Percentiles rank a stretch among this genome's conserved stretches.
Conservation (phyloP, 495 filamentous ascomycete species). For the Poronia punctata region DNA sequence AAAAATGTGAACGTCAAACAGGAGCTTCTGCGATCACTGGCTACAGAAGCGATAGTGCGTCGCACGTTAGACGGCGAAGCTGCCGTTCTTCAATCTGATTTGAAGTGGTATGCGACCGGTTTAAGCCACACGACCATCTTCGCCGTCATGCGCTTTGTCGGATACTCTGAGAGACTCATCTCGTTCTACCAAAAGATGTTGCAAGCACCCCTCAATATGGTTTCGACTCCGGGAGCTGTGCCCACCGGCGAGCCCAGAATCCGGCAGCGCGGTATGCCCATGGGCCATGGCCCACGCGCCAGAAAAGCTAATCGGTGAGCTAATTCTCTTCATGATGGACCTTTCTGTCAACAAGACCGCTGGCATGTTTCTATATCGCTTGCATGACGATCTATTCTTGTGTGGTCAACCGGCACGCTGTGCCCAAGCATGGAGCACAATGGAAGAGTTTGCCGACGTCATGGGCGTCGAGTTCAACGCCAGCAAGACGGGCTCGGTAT, state of each 20-base stretch:
- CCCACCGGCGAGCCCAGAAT: slow-evolving; percentile 24
- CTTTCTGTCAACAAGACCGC: slow-evolving; percentile 56
- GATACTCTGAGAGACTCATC: slow-evolving; percentile 51
- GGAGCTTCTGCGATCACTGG: slow-evolving; percentile 50
- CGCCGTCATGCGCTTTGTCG: slow-evolving; percentile 53
- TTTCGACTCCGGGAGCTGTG: slow-evolving; percentile 41
- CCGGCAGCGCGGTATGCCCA: slow-evolving; percentile 51
- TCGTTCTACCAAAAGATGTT: slow-evolving; percentile 57
- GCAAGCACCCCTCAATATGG: slow-evolving; percentile 53
- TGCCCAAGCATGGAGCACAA: slow-evolving; percentile 51
- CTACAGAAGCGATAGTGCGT: slow-evolving; percentile 53
- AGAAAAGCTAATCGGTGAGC: slow-evolving; percentile 55
- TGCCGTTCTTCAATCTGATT: slow-evolving; percentile 57
- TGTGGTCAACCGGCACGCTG: slow-evolving; percentile 51
- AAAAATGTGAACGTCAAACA: slow-evolving; percentile 41
- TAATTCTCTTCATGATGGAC: slow-evolving; percentile 61
- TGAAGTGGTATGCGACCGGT: slow-evolving; percentile 56
- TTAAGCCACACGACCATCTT: slow-evolving; percentile 55
- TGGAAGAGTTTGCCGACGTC: slow-evolving; percentile 46
- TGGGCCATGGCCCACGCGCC: slow-evolving; percentile 59
- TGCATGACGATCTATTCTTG: slow-evolving; percentile 68
- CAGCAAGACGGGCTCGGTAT: slow-evolving; percentile 57
- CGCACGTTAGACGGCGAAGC: slow-evolving; percentile 46
- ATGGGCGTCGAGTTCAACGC: slow-evolving; percentile 56
- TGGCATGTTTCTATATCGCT: slow-evolving; percentile 51